phyloP scores from a whole-genome alignment of 805 yeast species.

The Hanseniaspora taiwanica region DNA sequence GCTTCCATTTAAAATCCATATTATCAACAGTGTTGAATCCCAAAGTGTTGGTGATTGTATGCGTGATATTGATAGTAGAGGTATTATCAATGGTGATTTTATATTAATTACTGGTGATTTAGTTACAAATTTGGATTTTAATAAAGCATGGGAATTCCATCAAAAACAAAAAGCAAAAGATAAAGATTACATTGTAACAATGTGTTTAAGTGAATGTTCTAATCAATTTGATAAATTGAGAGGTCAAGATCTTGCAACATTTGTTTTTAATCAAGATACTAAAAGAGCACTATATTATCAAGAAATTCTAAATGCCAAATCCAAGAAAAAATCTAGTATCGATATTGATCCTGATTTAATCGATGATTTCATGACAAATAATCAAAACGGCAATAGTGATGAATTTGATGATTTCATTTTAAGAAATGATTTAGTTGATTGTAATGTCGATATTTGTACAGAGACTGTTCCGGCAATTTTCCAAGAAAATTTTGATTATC shows the following conservation, averaged over 20 bases:
- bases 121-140: conserved; percentile 79
- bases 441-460: conserved; percentile 91
- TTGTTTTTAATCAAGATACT: conserved; percentile 61
- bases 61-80: conserved; percentile 89
- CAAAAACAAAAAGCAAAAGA: conserved; percentile 57
- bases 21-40: conserved; percentile 74
- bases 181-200: conserved; percentile 85
- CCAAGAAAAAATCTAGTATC: conserved; percentile 33
- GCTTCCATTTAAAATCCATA: conserved; percentile 70
- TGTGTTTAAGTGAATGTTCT: conserved; percentile 79
- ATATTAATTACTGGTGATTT: conserved; percentile 87
- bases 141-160: conserved; percentile 61
- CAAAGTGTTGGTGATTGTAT: conserved; percentile 93
- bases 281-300: conserved; percentile 77
- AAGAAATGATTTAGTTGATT: conserved; percentile 89
- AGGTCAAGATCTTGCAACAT: conserved; percentile 74
- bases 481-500: conserved; percentile 94
- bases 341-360: conserved; percentile 74
- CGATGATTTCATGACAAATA: conserved; percentile 33
- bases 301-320: conserved; percentile 44
- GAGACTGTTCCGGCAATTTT: conserved; percentile 90
- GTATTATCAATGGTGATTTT: conserved; percentile 82
- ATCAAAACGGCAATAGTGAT: no score
- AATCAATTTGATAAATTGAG: conserved; percentile 70
- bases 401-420: conserved; percentile 43